Evolutionary conservation across 768 basidiomycete species (phyloP).

Genomic region (Agaricus subrufescens): DNA sequence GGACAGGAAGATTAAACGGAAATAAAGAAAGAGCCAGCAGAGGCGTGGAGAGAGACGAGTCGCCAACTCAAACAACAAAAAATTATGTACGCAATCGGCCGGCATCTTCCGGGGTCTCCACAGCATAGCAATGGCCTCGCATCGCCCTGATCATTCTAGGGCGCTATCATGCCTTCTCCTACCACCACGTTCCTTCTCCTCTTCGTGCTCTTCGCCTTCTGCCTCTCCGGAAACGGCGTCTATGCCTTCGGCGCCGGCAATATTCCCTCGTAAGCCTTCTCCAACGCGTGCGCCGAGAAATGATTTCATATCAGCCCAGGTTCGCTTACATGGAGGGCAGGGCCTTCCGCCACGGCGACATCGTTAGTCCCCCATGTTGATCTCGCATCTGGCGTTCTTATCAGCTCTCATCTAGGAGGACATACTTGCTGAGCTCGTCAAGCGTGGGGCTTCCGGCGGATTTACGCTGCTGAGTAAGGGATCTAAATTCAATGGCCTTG

Average conservation of each 20-base stretch:
- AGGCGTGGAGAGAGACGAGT: conserved; percentile 7
- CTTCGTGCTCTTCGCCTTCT: conserved; percentile 49
- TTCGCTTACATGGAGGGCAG: conserved; percentile 85
- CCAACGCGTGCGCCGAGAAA: conserved; percentile 11
- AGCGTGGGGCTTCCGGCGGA: conserved; percentile 42
- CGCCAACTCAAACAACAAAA: conserved; percentile 12
- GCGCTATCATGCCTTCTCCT: conserved; percentile 25
- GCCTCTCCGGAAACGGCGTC: conserved; percentile 52
- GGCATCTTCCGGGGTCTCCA: conserved; percentile 13
- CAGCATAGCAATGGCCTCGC: background rate
- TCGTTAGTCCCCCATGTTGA: conserved; percentile 38
- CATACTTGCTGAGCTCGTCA: conserved; percentile 53
- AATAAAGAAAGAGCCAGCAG: conserved; percentile 15
- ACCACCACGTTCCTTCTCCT: conserved; percentile 38
- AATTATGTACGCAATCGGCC: conserved; percentile 13
- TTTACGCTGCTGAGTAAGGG: conserved; percentile 56
- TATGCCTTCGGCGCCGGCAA: conserved; percentile 83
- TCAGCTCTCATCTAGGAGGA: conserved; percentile 51
- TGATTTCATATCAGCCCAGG: conserved; percentile 29
- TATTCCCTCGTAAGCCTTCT: conserved; percentile 59
- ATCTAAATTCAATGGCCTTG: conserved; percentile 72
- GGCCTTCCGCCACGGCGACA: conserved; percentile 88
- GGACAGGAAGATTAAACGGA: conserved; percentile 24
- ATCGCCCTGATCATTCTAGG: background rate
- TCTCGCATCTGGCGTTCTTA: conserved; percentile 11